Evolutionary conservation across 139 green algal genomes (phyloP).

Genomic region (Eudorina sp.): DNA sequence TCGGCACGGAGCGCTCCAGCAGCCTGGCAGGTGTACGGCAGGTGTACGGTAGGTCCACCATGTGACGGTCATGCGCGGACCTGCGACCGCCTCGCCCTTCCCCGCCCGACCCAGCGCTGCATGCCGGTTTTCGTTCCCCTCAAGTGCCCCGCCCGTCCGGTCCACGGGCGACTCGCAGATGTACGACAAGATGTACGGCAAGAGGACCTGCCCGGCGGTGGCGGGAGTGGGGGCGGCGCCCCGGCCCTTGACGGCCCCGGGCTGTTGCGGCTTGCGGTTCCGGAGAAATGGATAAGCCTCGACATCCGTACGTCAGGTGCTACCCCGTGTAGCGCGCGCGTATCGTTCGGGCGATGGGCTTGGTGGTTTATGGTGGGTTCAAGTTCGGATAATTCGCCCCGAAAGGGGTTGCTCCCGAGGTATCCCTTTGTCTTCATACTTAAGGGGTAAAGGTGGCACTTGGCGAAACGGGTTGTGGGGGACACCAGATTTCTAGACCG

Average conservation of each 20-base stretch:
- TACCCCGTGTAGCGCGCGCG: background rate
- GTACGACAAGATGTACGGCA: background rate
- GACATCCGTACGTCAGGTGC: conserved; percentile 7
- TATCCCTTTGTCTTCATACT: background rate
- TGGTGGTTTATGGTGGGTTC: background rate
- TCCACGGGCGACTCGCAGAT: background rate
- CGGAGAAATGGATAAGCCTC: conserved; percentile 36
- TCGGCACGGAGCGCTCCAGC: background rate
- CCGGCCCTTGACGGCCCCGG: background rate
- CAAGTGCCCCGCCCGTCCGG: background rate
- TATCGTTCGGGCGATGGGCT: background rate
- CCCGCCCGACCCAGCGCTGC: background rate
- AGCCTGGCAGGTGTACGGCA: background rate
- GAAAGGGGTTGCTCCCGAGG: background rate
- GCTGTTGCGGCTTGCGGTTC: background rate
- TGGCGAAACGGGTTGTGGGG: background rate
- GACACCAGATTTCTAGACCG: background rate
- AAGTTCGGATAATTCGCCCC: background rate
- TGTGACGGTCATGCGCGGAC: too few relatives aligned
- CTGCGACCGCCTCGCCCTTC: background rate
- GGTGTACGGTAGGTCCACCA: background rate
- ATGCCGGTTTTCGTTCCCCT: too few relatives aligned
- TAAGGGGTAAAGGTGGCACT: background rate
- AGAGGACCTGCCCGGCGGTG: background rate
- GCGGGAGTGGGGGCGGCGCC: too few relatives aligned